Evolutionary conservation across 2,329 filamentous ascomycete species (phyloP).

Genomic region (Phyllosticta citrichinensis): DNA sequence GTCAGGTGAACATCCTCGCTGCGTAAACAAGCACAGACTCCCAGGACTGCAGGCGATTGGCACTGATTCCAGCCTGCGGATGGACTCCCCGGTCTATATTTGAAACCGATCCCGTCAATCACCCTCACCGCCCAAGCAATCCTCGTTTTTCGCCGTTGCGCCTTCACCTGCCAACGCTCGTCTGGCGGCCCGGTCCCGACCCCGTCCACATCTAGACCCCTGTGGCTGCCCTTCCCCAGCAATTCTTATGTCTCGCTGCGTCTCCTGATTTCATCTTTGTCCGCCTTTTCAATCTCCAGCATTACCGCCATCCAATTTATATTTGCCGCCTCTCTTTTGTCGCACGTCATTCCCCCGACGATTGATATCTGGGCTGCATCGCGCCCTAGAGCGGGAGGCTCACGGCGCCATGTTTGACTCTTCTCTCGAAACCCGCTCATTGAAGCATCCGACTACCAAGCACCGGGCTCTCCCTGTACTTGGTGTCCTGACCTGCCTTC

Average conservation of each 20-base stretch:
- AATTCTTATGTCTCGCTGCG: background rate
- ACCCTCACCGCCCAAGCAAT: constrained; percentile 8
- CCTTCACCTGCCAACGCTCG: constrained; percentile 1
- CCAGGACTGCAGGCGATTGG: background rate
- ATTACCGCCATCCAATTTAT: background rate
- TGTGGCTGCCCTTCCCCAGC: background rate
- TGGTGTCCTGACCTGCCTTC: constrained; percentile 23
- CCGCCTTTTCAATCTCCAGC: background rate
- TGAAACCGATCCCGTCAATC: constrained; percentile 6
- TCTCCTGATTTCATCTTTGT: background rate
- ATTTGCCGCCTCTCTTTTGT: background rate
- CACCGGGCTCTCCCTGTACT: constrained; percentile 19
- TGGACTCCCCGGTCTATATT: constrained; percentile 6
- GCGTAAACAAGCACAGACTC: constrained; percentile 6
- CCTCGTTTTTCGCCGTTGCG: background rate
- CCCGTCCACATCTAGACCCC: background rate
- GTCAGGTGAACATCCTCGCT: background rate
- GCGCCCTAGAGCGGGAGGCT: background rate
- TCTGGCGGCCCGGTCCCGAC: background rate
- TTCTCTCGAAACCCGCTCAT: constrained; percentile 6
- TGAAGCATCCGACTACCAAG: background rate
- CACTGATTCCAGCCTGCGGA: background rate
- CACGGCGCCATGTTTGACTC: background rate
- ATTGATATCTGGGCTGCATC: background rate
- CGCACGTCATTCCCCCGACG: background rate